These are phyloP conservation scores for Agrocybe praecox DNA, from an alignment of 768 basidiomycete genomes.

Conservation along the genomic window DNA sequence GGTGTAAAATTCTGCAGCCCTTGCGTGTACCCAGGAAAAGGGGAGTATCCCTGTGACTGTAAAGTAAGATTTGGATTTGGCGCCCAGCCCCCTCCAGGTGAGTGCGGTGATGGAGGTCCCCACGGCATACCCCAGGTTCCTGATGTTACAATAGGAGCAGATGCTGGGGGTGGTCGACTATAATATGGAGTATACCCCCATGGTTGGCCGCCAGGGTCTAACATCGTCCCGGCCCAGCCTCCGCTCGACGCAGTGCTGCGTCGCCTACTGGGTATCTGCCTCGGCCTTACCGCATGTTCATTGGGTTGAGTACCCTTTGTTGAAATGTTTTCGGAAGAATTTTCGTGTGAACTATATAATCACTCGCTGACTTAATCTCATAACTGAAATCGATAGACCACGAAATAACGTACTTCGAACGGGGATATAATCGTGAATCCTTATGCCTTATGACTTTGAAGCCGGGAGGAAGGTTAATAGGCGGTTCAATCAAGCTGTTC, in stretches of 20 bases:
- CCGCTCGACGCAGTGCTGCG: neutral
- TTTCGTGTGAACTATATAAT: no score
- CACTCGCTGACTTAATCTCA: no score
- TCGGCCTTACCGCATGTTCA: no score
- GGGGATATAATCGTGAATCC: no score
- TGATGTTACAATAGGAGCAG: neutral
- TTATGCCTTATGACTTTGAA: no score
- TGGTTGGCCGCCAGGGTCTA: constrained; percentile 9
- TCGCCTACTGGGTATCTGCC: no score
- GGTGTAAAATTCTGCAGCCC: constrained; percentile 1
- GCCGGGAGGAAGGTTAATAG: no score
- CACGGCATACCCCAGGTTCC: neutral
- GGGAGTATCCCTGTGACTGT: constrained; percentile 16
- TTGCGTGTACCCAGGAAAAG: neutral
- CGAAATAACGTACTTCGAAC: no score
- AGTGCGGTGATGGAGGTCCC: neutral
- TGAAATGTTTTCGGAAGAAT: no score
- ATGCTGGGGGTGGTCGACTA: neutral
- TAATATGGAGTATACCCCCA: neutral
- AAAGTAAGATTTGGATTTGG: neutral
- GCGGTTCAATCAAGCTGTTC: no score
- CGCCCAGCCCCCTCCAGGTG: neutral
- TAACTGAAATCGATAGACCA: no score
- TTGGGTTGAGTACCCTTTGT: no score
- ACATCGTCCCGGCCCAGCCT: constrained; percentile 6